Conservation (phyloP, 257 asterid species). For the Ballota nigra region DNA sequence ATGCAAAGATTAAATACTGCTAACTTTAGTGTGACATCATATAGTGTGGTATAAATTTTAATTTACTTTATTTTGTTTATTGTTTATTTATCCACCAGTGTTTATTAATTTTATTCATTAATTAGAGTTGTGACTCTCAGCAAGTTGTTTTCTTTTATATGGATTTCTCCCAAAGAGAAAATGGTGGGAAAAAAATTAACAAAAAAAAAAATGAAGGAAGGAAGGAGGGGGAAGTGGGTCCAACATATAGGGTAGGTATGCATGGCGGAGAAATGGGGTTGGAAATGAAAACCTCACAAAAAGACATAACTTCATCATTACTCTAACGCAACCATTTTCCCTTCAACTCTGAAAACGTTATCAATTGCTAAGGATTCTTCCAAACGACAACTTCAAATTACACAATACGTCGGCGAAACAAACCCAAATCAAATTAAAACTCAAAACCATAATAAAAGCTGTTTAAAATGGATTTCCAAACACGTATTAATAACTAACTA, state of each 20-base stretch:
- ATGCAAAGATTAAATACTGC: too few relatives aligned
- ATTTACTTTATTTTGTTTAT: too few relatives aligned
- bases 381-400: background rate
- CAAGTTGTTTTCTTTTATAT: too few relatives aligned
- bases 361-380: background rate
- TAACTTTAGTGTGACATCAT: too few relatives aligned
- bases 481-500: background rate
- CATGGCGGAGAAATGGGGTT: background rate
- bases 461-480: background rate
- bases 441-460: background rate
- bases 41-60: too few relatives aligned
- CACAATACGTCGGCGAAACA: conserved; percentile 4
- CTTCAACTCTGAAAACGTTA: background rate
- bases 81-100: too few relatives aligned
- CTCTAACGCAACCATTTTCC: conserved; percentile 16
- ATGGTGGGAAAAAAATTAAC: too few relatives aligned
- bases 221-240: background rate
- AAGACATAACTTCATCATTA: conserved; percentile 26
- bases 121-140: too few relatives aligned
- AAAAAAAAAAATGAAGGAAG: too few relatives aligned
- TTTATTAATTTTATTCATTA: too few relatives aligned
- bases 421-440: background rate
- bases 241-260: background rate
- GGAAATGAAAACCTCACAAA: background rate
- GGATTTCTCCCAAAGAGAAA: too few relatives aligned